Evolutionary conservation across 345 rosid genomes (phyloP).

Genomic region (Dipteronia sinensis): DNA sequence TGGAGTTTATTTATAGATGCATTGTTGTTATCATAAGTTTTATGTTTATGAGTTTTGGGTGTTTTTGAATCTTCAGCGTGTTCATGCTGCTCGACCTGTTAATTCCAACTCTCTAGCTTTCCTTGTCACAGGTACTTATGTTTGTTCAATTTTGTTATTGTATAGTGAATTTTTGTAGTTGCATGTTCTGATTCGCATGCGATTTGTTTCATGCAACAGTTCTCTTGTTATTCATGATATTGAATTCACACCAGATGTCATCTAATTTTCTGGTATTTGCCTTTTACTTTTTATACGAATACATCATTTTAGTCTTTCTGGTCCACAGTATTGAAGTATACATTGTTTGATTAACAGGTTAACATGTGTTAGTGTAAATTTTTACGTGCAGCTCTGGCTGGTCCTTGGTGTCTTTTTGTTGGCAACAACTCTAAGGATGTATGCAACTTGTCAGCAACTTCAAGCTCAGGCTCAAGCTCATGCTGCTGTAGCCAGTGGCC

Average conservation of each 20-base stretch:
- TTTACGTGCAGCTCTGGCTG: conserved; percentile 74
- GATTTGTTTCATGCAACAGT: conserved; percentile 48
- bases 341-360: background rate
- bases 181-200: conserved; percentile 16
- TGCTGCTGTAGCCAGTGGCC: conserved; percentile 83
- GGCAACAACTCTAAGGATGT: conserved; percentile 92
- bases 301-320: background rate
- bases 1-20: background rate
- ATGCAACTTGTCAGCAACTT: conserved; percentile 90
- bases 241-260: conserved; percentile 92
- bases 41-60: conserved; percentile 3
- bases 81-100: conserved; percentile 82
- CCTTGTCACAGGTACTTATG: conserved; percentile 75
- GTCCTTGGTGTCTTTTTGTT: conserved; percentile 87
- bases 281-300: background rate
- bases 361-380: conserved; percentile 6
- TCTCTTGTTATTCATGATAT: conserved; percentile 88
- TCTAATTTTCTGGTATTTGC: conserved; percentile 85
- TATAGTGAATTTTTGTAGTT: background rate
- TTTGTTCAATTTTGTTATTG: background rate
- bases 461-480: conserved; percentile 97
- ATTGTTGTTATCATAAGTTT: background rate
- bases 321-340: background rate
- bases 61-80: conserved; percentile 47
- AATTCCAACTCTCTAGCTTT: conserved; percentile 86